Conservation (phyloP, 2,329 filamentous ascomycete species). For the Byssothecium circinans region DNA sequence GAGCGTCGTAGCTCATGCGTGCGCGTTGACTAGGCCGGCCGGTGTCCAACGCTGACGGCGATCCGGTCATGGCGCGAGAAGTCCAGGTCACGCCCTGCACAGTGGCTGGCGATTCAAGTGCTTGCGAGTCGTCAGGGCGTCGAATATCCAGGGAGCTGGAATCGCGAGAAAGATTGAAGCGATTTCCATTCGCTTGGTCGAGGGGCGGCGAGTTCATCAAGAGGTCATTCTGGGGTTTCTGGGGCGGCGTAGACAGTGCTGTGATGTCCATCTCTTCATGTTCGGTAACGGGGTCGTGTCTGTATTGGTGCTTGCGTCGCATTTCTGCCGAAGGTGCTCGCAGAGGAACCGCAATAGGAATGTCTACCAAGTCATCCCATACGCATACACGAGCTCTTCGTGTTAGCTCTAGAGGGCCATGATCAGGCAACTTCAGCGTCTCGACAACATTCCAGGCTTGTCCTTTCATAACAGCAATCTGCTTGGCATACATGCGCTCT, state of each 20-base stretch:
- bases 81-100: slow-evolving; percentile 37
- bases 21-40: slow-evolving; percentile 32
- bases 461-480: slow-evolving; percentile 98
- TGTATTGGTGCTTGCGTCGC: slow-evolving; percentile 60
- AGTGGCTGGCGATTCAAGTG: slow-evolving; percentile 38
- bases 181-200: slow-evolving; percentile 44
- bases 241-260: slow-evolving; percentile 61
- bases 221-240: slow-evolving; percentile 62
- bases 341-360: slow-evolving; percentile 91
- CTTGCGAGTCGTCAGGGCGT: slow-evolving; percentile 18
- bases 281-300: slow-evolving; percentile 38
- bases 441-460: slow-evolving; percentile 99
- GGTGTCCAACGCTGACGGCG: slow-evolving; percentile 13
- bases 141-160: slow-evolving; percentile 48
- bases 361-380: slow-evolving; percentile 96
- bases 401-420: slow-evolving; percentile 91
- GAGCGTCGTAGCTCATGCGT: slow-evolving; percentile 48
- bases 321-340: slow-evolving; percentile 82
- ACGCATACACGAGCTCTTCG: slow-evolving; percentile 89
- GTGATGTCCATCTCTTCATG: slow-evolving; percentile 94
- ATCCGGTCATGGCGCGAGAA: slow-evolving; percentile 16
- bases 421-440: slow-evolving; percentile 87
- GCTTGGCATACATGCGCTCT: slow-evolving; percentile 97
- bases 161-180: slow-evolving; percentile 52
- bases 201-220: slow-evolving; percentile 64